A percentile compares a stretch with the other conserved stretches of the same genome.
Evolutionary conservation across 179 eudicot species (phyloP).

Genomic region (Spinacia oleracea): DNA sequence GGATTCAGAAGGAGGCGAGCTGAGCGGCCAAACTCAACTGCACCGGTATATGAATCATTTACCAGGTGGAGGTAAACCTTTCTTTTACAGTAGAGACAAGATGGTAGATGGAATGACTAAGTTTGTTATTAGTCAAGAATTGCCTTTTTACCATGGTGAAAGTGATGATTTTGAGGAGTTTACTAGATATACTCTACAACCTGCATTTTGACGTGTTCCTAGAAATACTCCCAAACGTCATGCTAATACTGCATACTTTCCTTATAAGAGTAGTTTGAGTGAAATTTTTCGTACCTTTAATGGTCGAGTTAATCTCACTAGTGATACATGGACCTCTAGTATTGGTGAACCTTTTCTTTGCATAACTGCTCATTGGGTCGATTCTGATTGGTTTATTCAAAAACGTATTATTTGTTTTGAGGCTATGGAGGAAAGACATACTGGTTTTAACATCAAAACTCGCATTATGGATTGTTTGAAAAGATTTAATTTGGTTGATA

Average conservation of each 20-base stretch:
- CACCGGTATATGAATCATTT: neutral
- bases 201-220: neutral
- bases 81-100: neutral
- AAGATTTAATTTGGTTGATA: neutral
- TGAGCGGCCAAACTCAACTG: too few relatives aligned
- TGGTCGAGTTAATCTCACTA: neutral
- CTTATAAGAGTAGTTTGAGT: neutral
- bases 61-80: neutral
- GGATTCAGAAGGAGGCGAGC: too few relatives aligned
- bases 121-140: neutral
- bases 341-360: neutral
- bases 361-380: neutral
- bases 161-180: neutral
- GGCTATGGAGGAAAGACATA: conserved; percentile 1
- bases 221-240: neutral
- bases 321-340: neutral
- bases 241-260: neutral
- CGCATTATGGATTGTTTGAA: neutral
- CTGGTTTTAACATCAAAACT: neutral
- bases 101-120: neutral
- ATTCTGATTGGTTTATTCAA: neutral
- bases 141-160: neutral
- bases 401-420: conserved; percentile 1
- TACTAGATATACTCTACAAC: neutral
- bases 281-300: neutral